A percentile compares a stretch with the other conserved stretches of the same genome.
Evolutionary conservation across 768 basidiomycete genomes (phyloP).

Genomic region (Xerocomus potaroensis): DNA sequence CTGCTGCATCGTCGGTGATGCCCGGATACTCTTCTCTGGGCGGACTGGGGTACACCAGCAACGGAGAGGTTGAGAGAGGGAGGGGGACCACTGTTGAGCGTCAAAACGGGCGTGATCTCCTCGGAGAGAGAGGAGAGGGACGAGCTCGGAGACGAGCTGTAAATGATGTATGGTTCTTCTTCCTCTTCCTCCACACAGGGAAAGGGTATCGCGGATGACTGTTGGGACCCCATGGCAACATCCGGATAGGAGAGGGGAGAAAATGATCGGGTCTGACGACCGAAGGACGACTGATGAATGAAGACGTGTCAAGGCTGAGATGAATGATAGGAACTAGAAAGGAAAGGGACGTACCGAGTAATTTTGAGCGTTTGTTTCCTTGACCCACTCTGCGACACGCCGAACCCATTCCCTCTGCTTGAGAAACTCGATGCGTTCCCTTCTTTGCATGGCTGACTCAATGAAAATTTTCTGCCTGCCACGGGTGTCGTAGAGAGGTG

Average conservation of each 20-base stretch:
- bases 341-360: conserved; percentile 12
- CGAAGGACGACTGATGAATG: conserved; percentile 17
- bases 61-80: conserved; percentile 8
- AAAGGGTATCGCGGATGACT: conserved; percentile 23
- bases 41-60: conserved; percentile 5
- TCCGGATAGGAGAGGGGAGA: conserved; percentile 11
- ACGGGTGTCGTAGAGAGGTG: conserved; percentile 36
- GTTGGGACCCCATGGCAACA: not conserved
- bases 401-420: conserved; percentile 43
- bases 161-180: conserved; percentile 32
- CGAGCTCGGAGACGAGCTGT: conserved; percentile 31
- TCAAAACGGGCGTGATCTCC: conserved; percentile 24
- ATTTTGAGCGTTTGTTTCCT: conserved; percentile 27
- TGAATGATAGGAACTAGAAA: not conserved
- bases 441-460: conserved; percentile 45
- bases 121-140: conserved; percentile 32
- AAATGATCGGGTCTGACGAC: conserved; percentile 10
- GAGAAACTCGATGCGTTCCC: conserved; percentile 50
- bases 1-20: conserved; percentile 31
- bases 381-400: conserved; percentile 37
- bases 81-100: conserved; percentile 14
- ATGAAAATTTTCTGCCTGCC: conserved; percentile 43
- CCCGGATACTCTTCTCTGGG: conserved; percentile 15
- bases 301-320: not conserved
- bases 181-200: conserved; percentile 27